phyloP scores from a whole-genome alignment of 2,329 filamentous ascomycete genomes.

The Dothistroma pini region DNA sequence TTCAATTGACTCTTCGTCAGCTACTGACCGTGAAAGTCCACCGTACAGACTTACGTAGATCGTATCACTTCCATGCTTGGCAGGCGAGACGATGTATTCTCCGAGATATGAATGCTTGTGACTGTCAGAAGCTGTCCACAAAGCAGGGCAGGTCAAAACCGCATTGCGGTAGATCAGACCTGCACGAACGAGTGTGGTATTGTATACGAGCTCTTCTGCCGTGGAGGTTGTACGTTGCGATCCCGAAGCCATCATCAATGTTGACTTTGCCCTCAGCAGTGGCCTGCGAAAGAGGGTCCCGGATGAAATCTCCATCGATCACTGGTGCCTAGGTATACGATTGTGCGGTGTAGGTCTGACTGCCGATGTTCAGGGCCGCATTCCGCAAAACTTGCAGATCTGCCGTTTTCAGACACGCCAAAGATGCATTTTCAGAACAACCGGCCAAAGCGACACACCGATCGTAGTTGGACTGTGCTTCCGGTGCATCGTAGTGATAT shows the following conservation, averaged over 20 bases:
- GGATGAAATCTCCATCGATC: slow-evolving; percentile 55
- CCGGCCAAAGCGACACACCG: slow-evolving; percentile 47
- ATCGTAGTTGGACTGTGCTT: slow-evolving; percentile 52
- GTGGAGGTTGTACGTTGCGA: slow-evolving; percentile 61
- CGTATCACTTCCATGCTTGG: slow-evolving; percentile 57
- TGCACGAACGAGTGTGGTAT: slow-evolving; percentile 51
- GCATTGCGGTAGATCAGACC: slow-evolving; percentile 57
- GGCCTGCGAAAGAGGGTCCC: slow-evolving; percentile 45
- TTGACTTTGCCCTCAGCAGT: slow-evolving; percentile 41
- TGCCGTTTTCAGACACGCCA: slow-evolving; percentile 53
- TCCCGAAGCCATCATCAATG: slow-evolving; percentile 48
- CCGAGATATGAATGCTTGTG: slow-evolving; percentile 50
- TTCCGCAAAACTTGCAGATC: slow-evolving; percentile 55
- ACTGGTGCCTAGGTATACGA: slow-evolving; percentile 61
- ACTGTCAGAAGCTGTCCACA: slow-evolving; percentile 50
- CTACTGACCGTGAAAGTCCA: slow-evolving; percentile 23
- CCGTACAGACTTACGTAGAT: slow-evolving; percentile 37
- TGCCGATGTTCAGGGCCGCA: slow-evolving; percentile 50
- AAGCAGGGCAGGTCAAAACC: slow-evolving; percentile 57
- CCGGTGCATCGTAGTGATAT: slow-evolving; percentile 49
- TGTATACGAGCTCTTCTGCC: slow-evolving; percentile 53
- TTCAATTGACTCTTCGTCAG: slow-evolving; percentile 46
- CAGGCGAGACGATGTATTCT: slow-evolving; percentile 58
- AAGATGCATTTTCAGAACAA: slow-evolving; percentile 46
- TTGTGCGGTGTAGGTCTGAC: slow-evolving; percentile 53